These are phyloP conservation scores for Talaromyces thailandensis DNA, from an alignment of 495 filamentous ascomycete species.

Conservation along the genomic window DNA sequence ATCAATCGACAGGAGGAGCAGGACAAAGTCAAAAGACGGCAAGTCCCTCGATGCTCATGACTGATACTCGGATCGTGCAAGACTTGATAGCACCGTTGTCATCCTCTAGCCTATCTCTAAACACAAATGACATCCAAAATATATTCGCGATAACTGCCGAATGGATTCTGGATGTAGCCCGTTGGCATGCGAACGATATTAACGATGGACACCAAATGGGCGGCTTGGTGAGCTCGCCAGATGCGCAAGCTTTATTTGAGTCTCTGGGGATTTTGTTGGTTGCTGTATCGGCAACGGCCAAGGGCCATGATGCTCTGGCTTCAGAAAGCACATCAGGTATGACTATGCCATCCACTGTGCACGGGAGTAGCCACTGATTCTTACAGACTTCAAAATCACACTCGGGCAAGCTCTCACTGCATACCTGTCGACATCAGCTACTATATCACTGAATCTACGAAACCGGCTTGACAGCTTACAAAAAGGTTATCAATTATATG, in stretches of 20 bases:
- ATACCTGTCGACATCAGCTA: conserved; percentile 34
- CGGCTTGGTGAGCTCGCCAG: conserved; percentile 28
- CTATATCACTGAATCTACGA: conserved; percentile 29
- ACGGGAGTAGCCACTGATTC: conserved; percentile 1
- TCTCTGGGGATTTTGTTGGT: conserved; percentile 34
- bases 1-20: conserved; percentile 10
- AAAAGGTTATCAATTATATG: conserved; percentile 36
- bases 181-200: conserved; percentile 24
- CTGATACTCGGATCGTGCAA: conserved; percentile 36
- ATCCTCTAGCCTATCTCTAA: conserved; percentile 21
- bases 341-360: not conserved
- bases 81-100: conserved; percentile 35
- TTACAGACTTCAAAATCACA: conserved; percentile 25
- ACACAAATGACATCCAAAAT: conserved; percentile 22
- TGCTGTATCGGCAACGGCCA: conserved; percentile 29
- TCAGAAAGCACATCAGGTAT: conserved; percentile 27
- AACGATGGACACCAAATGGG: conserved; percentile 20
- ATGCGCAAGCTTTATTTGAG: conserved; percentile 36
- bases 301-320: conserved; percentile 30
- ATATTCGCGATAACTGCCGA: conserved; percentile 26
- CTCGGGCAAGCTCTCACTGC: conserved; percentile 31
- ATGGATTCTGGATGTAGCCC: conserved; percentile 32
- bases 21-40: conserved; percentile 12
- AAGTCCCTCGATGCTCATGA: conserved; percentile 28
- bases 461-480: conserved; percentile 35